Percentiles rank a stretch among this genome's conserved stretches.
phyloP scores from a whole-genome alignment of 257 asterid genomes.

The Ophiorrhiza pumila region DNA sequence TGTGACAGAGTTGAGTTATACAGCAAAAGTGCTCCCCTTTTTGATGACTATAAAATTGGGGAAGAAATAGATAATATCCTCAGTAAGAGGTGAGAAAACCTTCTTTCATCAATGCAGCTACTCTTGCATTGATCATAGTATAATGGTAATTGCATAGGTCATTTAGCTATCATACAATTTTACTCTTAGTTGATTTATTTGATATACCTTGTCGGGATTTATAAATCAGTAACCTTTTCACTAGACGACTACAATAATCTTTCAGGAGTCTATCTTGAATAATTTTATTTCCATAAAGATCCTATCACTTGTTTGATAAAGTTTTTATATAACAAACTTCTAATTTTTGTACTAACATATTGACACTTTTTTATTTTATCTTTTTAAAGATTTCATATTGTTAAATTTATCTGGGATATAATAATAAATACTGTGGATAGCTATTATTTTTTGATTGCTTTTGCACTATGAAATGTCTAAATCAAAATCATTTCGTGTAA shows the following conservation, averaged over 20 bases:
- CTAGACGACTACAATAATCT: neutral
- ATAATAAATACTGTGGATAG: too few species aligned
- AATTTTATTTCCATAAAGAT: neutral
- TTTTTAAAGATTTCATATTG: too few species aligned
- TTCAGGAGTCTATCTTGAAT: neutral
- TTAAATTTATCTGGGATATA: neutral
- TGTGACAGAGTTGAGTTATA: constrained; percentile 88
- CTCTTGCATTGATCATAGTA: constrained; percentile 1
- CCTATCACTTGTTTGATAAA: neutral
- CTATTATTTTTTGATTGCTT: too few species aligned
- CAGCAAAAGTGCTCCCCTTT: constrained; percentile 70
- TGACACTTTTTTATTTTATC: too few species aligned
- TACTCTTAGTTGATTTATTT: neutral
- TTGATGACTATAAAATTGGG: constrained; percentile 81
- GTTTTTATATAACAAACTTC: neutral
- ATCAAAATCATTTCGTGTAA: too few species aligned
- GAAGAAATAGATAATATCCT: constrained; percentile 82
- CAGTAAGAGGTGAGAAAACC: constrained; percentile 69
- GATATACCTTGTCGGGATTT: neutral
- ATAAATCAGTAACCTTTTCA: neutral
- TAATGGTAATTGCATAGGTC: neutral
- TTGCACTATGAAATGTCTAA: too few species aligned
- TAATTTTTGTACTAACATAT: neutral
- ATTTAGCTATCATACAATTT: neutral
- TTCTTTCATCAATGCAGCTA: constrained; percentile 8